phyloP scores from a whole-genome alignment of 768 basidiomycete genomes.

The Boletus speciosus region DNA sequence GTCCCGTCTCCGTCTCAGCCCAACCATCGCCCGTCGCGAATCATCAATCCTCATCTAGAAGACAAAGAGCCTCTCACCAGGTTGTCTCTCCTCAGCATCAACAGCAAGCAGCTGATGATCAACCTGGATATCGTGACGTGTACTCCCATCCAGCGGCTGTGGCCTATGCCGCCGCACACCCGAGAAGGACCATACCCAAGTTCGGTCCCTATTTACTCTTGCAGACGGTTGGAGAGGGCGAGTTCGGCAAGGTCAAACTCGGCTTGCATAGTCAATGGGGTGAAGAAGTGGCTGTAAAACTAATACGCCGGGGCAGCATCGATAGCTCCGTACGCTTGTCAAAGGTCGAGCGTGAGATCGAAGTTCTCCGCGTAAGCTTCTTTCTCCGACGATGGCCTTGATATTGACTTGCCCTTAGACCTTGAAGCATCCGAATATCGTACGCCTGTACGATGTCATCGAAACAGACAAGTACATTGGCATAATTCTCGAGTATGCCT shows the following conservation, averaged over 20 bases:
- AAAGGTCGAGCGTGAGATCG: constrained; percentile 97
- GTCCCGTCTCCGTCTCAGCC: constrained; percentile 60
- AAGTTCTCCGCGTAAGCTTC: constrained; percentile 80
- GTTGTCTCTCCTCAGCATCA: constrained; percentile 54
- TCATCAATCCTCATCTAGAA: constrained; percentile 43
- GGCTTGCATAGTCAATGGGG: constrained; percentile 91
- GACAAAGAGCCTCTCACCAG: constrained; percentile 71
- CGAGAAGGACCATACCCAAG: constrained; percentile 81
- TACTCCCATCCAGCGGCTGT: constrained; percentile 83
- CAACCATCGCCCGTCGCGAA: constrained; percentile 47
- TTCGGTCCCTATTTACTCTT: constrained; percentile 95
- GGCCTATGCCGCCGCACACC: constrained; percentile 79
- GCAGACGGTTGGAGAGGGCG: constrained; percentile 96
- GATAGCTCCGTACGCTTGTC: constrained; percentile 83
- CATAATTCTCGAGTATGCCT: constrained; percentile 97
- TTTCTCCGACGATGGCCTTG: constrained; percentile 1
- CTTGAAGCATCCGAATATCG: constrained; percentile 97
- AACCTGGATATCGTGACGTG: constrained; percentile 61
- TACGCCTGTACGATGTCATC: constrained; percentile 96
- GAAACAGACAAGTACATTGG: constrained; percentile 99
- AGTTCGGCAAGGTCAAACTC: constrained; percentile 99
- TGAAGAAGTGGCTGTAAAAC: constrained; percentile 97
- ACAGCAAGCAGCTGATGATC: constrained; percentile 39
- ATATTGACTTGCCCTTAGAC: constrained; percentile 48
- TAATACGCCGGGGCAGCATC: constrained; percentile 90